Evolutionary conservation across 2,329 filamentous ascomycete species (phyloP), one percentile per base, ranked within the genome.

Genomic region (Pseudonectria foliicola): DNA sequence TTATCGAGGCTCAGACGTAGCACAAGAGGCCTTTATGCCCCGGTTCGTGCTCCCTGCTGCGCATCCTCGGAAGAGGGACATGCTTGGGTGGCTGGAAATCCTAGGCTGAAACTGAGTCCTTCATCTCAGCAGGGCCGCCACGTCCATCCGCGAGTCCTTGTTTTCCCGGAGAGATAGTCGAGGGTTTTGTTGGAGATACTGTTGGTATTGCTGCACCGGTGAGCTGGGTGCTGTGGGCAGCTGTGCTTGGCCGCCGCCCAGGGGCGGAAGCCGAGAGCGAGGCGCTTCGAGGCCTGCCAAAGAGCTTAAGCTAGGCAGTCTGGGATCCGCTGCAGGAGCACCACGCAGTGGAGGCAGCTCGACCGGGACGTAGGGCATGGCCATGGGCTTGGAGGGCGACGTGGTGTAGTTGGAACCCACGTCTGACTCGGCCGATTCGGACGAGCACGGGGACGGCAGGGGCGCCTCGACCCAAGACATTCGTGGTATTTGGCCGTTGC

Each of bases 381-480:
- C 53, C 63, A 49, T 38, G 25, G 42, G 52, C 52, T 63, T 50
- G 12, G 53, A 12, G n/a, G 77, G 75, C 10, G 79, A 81, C 21
- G 71, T 71, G 4, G 77, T 78, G 53, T 76, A 75, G 37, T 73
- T 68, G 2, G 79, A 82, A 43, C 73, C 72, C 18, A 67, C 66
- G 55, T 92, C 85, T 1, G 84, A 87, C 32, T 68, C 64, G 3
- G 81, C 85, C 1, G 63, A 64, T 18, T 57, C 52, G 26, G 73
- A 68, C 34, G 54, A 54, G 35, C 48, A 54, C 5, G 63, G 62
- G 6, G 62, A 65, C 3, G 58, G 56, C 5, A 65, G 50, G 16
- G 57, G 56, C 7, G 54, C 49, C 12, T 63, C 59, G 13, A 53
- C 25, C 50, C 52, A 55, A 7, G 35, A 18, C 31, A 37, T 31